phyloP scores from a whole-genome alignment of 2,329 filamentous ascomycete species.

The Aspergillus unguis region DNA sequence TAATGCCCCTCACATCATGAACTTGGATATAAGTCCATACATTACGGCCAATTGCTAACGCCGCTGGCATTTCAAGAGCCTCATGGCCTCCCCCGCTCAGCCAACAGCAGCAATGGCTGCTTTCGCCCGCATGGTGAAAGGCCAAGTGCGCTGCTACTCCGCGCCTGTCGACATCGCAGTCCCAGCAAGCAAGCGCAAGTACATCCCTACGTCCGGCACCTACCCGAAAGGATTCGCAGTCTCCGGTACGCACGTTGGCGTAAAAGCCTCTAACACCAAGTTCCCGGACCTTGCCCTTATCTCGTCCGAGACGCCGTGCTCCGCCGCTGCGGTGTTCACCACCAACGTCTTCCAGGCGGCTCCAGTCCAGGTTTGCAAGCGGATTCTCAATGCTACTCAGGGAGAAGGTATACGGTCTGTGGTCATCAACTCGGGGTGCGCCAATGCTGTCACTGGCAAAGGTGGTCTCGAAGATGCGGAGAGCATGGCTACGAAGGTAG shows the following conservation, averaged over 20 bases:
- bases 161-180: slow-evolving; percentile 51
- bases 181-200: slow-evolving; percentile 81
- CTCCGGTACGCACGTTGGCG: slow-evolving; percentile 83
- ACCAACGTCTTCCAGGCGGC: slow-evolving; percentile 98
- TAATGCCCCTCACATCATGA: not conserved
- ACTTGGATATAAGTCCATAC: not conserved
- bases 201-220: slow-evolving; percentile 76
- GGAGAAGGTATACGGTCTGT: slow-evolving; percentile 74
- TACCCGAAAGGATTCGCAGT: slow-evolving; percentile 89
- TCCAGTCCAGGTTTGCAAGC: slow-evolving; percentile 79
- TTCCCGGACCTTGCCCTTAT: slow-evolving; percentile 90
- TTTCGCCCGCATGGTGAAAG: slow-evolving; percentile 36
- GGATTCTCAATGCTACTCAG: slow-evolving; percentile 63
- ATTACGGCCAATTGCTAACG: slow-evolving; percentile 2
- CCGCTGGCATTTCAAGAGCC: not conserved
- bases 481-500: slow-evolving; percentile 75
- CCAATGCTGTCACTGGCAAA: slow-evolving; percentile 92
- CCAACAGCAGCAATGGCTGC: slow-evolving; percentile 32
- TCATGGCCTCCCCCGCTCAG: slow-evolving; percentile 28
- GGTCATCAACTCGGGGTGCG: slow-evolving; percentile 91
- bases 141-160: slow-evolving; percentile 44
- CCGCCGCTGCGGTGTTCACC: slow-evolving; percentile 90
- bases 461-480: slow-evolving; percentile 84
- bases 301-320: slow-evolving; percentile 78
- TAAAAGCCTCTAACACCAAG: slow-evolving; percentile 87